These are phyloP conservation scores for Brassica carinata DNA, from an alignment of 345 rosid genomes.

Conservation along the genomic window DNA sequence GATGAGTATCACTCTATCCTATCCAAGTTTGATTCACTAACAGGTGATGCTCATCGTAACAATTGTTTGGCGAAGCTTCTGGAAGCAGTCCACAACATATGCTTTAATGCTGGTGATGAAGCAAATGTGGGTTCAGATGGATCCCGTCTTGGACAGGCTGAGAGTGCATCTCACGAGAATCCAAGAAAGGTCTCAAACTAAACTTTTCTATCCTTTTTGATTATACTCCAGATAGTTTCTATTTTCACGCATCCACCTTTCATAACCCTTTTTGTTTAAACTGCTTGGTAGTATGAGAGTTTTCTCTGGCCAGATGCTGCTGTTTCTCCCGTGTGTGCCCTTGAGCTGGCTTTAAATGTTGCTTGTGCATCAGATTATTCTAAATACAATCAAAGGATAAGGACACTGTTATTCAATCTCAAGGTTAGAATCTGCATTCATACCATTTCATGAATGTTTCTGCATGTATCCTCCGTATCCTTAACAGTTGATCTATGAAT, in stretches of 20 bases:
- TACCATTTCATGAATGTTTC: slow-evolving; percentile 4
- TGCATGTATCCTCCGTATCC: background rate
- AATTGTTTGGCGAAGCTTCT: slow-evolving; percentile 90
- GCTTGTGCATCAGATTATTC: slow-evolving; percentile 71
- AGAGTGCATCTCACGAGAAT: too few species aligned
- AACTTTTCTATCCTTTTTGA: background rate
- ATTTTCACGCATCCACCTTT: slow-evolving; percentile 1
- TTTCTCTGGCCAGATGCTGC: background rate
- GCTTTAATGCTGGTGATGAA: slow-evolving; percentile 50
- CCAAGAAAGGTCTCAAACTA: slow-evolving; percentile 42
- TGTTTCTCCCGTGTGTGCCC: slow-evolving; percentile 65
- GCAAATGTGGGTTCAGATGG: slow-evolving; percentile 49
- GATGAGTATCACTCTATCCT: slow-evolving; percentile 72
- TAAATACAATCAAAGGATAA: slow-evolving; percentile 88
- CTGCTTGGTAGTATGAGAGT: slow-evolving; percentile 44
- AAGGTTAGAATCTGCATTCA: background rate
- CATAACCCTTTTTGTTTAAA: slow-evolving; percentile 10
- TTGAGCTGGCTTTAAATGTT: slow-evolving; percentile 81
- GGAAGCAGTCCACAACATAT: slow-evolving; percentile 66
- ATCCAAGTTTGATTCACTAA: slow-evolving; percentile 57
- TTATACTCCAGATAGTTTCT: background rate
- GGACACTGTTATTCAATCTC: slow-evolving; percentile 76
- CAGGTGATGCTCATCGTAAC: slow-evolving; percentile 81
- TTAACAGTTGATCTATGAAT: background rate
- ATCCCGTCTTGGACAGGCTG: too few species aligned